A percentile compares a stretch with the other conserved stretches of the same genome.
Conservation (phyloP, 352 stramenopile species). For the Stephanocyclus meneghinianus region DNA sequence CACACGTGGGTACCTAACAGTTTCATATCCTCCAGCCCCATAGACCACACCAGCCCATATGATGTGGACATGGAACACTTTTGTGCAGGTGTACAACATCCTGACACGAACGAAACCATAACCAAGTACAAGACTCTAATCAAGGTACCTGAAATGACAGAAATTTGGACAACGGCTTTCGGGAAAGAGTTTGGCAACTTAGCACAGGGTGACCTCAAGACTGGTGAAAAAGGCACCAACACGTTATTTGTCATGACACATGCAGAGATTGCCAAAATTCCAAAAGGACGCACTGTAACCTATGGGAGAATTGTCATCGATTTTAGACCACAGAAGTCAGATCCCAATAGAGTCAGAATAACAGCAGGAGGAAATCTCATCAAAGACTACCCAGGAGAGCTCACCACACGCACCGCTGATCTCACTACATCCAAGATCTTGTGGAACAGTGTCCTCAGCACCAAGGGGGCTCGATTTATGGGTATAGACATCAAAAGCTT, state of each 20-base stretch:
- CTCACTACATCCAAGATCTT: too few species aligned
- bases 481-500: background rate
- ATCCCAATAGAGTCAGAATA: constrained; percentile 28
- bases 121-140: constrained; percentile 17
- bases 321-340: constrained; percentile 26
- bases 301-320: constrained; percentile 37
- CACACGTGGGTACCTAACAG: constrained; percentile 8
- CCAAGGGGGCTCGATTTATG: background rate
- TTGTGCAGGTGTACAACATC: constrained; percentile 5
- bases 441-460: constrained; percentile 1
- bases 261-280: constrained; percentile 17
- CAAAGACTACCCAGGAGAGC: constrained; percentile 12
- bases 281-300: constrained; percentile 12
- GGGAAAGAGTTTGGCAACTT: constrained; percentile 28
- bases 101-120: constrained; percentile 12
- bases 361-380: constrained; percentile 23
- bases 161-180: constrained; percentile 11
- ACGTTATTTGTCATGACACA: constrained; percentile 26
- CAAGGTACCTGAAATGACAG: background rate
- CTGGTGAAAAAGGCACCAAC: constrained; percentile 13
- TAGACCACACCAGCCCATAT: background rate
- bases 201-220: constrained; percentile 17
- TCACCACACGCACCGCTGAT: too few species aligned
- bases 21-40: constrained; percentile 10
- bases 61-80: constrained; percentile 14